Conservation (phyloP, 2,329 filamentous ascomycete genomes). For the Arthroderma sp. region DNA sequence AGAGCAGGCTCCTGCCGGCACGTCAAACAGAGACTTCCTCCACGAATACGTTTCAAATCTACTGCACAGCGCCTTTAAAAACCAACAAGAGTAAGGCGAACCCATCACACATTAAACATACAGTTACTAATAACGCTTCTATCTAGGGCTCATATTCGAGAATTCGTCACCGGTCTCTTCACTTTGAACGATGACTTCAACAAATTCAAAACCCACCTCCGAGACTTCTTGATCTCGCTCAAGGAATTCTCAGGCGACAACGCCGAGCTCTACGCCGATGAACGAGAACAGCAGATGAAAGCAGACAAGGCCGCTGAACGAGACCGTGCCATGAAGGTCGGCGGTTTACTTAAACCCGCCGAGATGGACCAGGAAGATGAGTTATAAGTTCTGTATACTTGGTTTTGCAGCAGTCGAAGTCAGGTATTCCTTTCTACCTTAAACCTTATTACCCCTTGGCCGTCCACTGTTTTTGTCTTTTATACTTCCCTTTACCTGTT, state of each 20-base stretch:
- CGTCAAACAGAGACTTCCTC: conserved; percentile 81
- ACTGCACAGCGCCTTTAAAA: conserved; percentile 80
- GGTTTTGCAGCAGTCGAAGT: too few species aligned
- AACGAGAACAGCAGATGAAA: conserved; percentile 82
- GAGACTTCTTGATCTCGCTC: conserved; percentile 92
- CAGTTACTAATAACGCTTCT: conserved; percentile 20
- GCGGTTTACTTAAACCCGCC: conserved; percentile 91
- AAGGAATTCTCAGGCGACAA: conserved; percentile 97
- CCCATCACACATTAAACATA: not conserved
- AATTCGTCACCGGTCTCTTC: conserved; percentile 84
- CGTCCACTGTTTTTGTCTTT: too few species aligned
- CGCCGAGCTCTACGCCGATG: conserved; percentile 80
- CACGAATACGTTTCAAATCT: conserved; percentile 74
- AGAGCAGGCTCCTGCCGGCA: conserved; percentile 71
- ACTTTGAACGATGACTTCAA: conserved; percentile 75
- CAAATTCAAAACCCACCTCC: conserved; percentile 89
- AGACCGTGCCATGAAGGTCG: conserved; percentile 86
- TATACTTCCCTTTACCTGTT: too few species aligned
- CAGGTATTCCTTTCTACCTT: too few species aligned
- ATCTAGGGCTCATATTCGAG: conserved; percentile 66
- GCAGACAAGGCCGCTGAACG: conserved; percentile 79
- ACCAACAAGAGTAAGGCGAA: conserved; percentile 66
- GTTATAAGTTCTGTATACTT: conserved; percentile 29
- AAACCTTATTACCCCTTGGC: too few species aligned
- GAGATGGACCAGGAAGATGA: conserved; percentile 81